Evolutionary conservation across 768 basidiomycete genomes (phyloP).

Genomic region (Russula earlei): DNA sequence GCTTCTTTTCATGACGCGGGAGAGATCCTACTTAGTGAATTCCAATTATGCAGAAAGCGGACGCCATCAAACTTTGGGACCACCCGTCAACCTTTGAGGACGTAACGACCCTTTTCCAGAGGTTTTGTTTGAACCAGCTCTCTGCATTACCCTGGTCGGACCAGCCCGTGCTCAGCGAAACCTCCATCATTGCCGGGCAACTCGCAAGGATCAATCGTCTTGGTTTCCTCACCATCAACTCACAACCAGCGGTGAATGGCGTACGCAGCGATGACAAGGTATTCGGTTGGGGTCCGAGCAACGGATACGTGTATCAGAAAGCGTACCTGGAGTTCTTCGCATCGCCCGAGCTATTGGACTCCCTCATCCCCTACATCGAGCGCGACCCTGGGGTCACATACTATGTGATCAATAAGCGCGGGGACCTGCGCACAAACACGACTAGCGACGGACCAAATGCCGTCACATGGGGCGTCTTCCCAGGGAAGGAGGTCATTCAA

Average conservation of each 20-base stretch:
- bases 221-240: conserved; percentile 96
- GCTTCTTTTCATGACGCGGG: background rate
- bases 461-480: conserved; percentile 99
- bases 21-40: background rate
- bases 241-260: conserved; percentile 92
- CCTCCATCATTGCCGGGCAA: conserved; percentile 63
- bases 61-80: conserved; percentile 84
- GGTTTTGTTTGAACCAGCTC: conserved; percentile 71
- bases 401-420: conserved; percentile 93
- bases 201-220: conserved; percentile 80
- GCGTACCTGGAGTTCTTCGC: conserved; percentile 97
- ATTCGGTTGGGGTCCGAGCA: conserved; percentile 90
- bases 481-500: conserved; percentile 91
- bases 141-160: conserved; percentile 92
- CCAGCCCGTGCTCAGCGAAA: conserved; percentile 77
- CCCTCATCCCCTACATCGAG: conserved; percentile 74
- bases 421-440: conserved; percentile 90
- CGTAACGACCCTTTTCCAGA: conserved; percentile 63
- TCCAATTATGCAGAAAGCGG: conserved; percentile 55
- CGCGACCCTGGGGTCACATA: conserved; percentile 86
- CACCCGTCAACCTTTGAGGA: conserved; percentile 59
- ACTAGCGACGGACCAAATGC: conserved; percentile 94
- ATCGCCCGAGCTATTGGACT: conserved; percentile 56
- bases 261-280: conserved; percentile 73
- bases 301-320: conserved; percentile 96